Percentiles rank a stretch among this genome's conserved stretches.
Conservation (phyloP, 176 grass and related monocot genomes). For the Rhynchospora breviuscula region DNA sequence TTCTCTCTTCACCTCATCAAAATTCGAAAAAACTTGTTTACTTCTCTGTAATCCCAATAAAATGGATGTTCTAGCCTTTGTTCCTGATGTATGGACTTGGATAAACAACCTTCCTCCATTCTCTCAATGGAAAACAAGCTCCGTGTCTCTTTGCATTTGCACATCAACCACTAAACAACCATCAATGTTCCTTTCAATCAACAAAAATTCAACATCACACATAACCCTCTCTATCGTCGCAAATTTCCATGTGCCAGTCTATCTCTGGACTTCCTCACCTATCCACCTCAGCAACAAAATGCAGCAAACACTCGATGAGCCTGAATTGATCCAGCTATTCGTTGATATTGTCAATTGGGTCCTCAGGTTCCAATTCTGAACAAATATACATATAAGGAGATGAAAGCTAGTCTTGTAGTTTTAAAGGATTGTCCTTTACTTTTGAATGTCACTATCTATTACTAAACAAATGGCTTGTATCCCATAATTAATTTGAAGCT, state of each 20-base stretch:
- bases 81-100: conserved; percentile 60
- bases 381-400: neutral
- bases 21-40: neutral
- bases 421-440: neutral
- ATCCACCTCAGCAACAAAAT: conserved; percentile 48
- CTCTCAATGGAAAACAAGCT: conserved; percentile 59
- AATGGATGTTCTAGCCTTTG: conserved; percentile 52
- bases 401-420: neutral
- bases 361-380: conserved; percentile 22
- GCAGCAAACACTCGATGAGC: conserved; percentile 43
- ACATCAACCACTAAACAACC: conserved; percentile 33
- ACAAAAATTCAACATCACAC: conserved; percentile 37
- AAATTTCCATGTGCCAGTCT: conserved; percentile 49
- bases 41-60: conserved; percentile 8
- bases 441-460: neutral
- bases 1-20: conserved; percentile 4
- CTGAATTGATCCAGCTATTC: conserved; percentile 42
- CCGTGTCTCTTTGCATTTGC: conserved; percentile 70
- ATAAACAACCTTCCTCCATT: conserved; percentile 63
- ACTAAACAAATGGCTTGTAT: neutral
- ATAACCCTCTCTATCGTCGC: conserved; percentile 68
- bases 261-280: conserved; percentile 72
- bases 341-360: conserved; percentile 56
- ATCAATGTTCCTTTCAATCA: conserved; percentile 47
- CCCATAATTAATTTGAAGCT: neutral